Base-by-base conservation (phyloP, 2,329 filamentous ascomycete species). In the Trichoderma atroviride region DNA sequence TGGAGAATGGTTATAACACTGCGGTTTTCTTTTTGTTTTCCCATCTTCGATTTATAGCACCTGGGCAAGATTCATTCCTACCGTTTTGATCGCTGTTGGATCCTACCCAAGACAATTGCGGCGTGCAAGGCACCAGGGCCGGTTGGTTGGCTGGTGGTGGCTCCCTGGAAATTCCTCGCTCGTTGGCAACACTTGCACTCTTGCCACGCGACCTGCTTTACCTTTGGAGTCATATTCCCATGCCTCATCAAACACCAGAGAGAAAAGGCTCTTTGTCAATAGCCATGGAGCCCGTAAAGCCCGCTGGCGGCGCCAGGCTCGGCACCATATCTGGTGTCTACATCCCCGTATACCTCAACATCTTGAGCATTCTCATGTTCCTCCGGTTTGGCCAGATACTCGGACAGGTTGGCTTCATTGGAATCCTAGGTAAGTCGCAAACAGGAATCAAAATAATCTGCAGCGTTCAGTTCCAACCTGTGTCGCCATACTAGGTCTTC, bases 301-400 rank as follows among this genome's bases (percentile, higher is more conserved):
- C 19, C 14, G 50, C 53, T 24, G 69, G 64, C 22, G 80, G 78
- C 71, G 76, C 86, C 74, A 96, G 96, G 81, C 84, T 96, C 69
- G 92, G 92, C 47, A 90, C 89, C 10, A 88, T 93, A 73, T 92
- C 89, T 4, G 92, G 92, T 9, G 91, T 96, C 59, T 97, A 94
- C 78, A 91, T 97, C 19, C 93, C 93, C 1, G 93, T 93, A n/a
- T 94, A 91, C 71, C 83, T 96, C 73, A 97, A 96, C 79, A 93
- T 97, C 53, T 82, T 96, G 73, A 95, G 92, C 74, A 96, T 97
- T 79, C 86, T 97, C 71, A 96, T 97, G 92, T 97, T 97, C 81
- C 84, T 97, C 74, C 88, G 93, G 27, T 97, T 97, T 78, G 93
- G 93, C 27, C 89, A 93, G 74, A 92, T 97, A 69, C 83, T 96